Base-by-base conservation (phyloP, 2,329 filamentous ascomycete genomes). In the Penicillium sp. region DNA sequence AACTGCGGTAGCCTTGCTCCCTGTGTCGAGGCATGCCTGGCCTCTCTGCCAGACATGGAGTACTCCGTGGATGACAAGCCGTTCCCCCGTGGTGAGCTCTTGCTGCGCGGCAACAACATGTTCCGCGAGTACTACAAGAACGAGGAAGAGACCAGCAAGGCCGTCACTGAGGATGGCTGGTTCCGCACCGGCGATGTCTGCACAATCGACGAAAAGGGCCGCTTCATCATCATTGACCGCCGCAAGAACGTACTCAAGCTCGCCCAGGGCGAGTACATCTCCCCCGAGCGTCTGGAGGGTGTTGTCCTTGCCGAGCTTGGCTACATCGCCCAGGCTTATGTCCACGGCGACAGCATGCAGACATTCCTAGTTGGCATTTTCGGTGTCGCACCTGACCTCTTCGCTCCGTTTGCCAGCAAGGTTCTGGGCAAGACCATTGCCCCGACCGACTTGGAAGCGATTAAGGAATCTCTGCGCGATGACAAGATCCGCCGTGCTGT, bases 191-290 rank as follows among this genome's bases (percentile, higher is more conserved):
- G 93, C 48, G 93, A 98, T 63, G 91, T 98, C 57, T 88, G 83
- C 64, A 80, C 83, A 56, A 77, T 98, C 22, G 93, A 98, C 69
- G 82, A 83, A 58, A 71, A 87, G 64, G 93, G 93, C 54, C 87
- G 90, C 53, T 85, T 97, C 76, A 83, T 81, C 70, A 95, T 98
- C 70, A 85, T 98, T 62, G 93, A 98, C 71, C 89, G 93, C 62
- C 85, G 89, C 73, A 98, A 98, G 85, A 97, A 97, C 72, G 88
- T 98, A n/a, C 82, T 98, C 66, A 98, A 98, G 79, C 81, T 98
- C 49, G 84, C 91, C 0, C 93, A 98, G 71, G 93, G 93, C 68
- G 93, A 98, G 74, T 98, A 98, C 72, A 88, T 98, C 63, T 95
- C 90, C 1, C 93, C 93, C 13, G 93, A 98, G 74, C 87, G 90